phyloP scores from a whole-genome alignment of 2,329 filamentous ascomycete genomes.

The Mollisiaceae sp. region DNA sequence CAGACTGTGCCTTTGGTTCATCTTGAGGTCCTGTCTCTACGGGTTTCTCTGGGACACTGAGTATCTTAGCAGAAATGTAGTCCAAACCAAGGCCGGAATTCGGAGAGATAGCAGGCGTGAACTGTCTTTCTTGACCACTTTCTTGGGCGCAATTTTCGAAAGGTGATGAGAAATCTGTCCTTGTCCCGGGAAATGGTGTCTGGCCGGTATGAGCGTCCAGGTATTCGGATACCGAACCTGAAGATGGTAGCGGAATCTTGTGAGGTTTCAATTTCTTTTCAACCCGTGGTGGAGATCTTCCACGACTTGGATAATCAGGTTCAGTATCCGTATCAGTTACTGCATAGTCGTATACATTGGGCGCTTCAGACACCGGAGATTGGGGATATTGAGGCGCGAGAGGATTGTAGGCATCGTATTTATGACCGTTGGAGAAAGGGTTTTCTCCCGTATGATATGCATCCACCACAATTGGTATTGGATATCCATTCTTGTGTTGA shows the following conservation, averaged over 20 bases:
- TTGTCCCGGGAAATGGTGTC: slow-evolving; percentile 14
- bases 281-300: slow-evolving; percentile 39
- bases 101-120: slow-evolving; percentile 4
- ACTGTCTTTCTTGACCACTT: background rate
- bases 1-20: background rate
- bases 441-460: slow-evolving; percentile 32
- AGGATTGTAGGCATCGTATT: slow-evolving; percentile 21
- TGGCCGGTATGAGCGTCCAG: slow-evolving; percentile 19
- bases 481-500: slow-evolving; percentile 22
- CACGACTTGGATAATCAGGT: slow-evolving; percentile 36
- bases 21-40: background rate
- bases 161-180: slow-evolving; percentile 6
- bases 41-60: background rate
- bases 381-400: slow-evolving; percentile 17
- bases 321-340: slow-evolving; percentile 37
- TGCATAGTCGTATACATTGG: slow-evolving; percentile 37
- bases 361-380: slow-evolving; percentile 22
- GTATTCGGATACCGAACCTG: slow-evolving; percentile 26
- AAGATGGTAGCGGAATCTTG: slow-evolving; percentile 25
- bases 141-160: background rate
- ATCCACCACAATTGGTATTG: slow-evolving; percentile 40
- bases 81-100: slow-evolving; percentile 8
- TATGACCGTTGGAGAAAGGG: slow-evolving; percentile 22
- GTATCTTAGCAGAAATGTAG: background rate
- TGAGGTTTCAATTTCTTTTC: slow-evolving; percentile 20